Percentiles rank a stretch among this genome's conserved stretches.
Conservation (phyloP, 768 basidiomycete genomes). For the Kwoniella mangroviensis region DNA sequence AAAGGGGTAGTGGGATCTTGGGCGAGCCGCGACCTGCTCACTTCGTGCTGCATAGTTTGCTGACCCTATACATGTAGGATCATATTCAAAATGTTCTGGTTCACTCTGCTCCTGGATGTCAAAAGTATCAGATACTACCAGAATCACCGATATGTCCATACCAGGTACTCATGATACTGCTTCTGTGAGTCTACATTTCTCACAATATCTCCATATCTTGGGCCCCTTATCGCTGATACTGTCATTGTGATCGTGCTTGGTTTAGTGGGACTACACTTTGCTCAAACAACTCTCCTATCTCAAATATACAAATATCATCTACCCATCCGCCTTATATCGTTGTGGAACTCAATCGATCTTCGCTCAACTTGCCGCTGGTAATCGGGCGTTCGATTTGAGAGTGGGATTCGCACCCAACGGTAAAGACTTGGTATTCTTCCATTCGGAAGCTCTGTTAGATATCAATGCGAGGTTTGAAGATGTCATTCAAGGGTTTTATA, state of each 20-base stretch:
- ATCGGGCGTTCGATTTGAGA: slow-evolving; percentile 22
- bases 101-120: slow-evolving; percentile 23
- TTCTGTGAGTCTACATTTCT: slow-evolving; percentile 9
- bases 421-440: slow-evolving; percentile 22
- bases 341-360: slow-evolving; percentile 19
- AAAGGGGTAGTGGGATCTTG: slow-evolving; percentile 14
- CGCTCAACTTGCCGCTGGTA: slow-evolving; percentile 11
- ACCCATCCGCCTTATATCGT: slow-evolving; percentile 15
- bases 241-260: neutral
- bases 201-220: no score
- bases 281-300: slow-evolving; percentile 20
- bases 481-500: slow-evolving; percentile 18
- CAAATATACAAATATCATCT: slow-evolving; percentile 14
- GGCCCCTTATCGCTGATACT: neutral
- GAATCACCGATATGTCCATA: slow-evolving; percentile 17
- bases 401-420: slow-evolving; percentile 20
- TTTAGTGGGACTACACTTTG: slow-evolving; percentile 23
- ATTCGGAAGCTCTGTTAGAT: slow-evolving; percentile 25
- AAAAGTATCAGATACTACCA: slow-evolving; percentile 15
- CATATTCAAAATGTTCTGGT: slow-evolving; percentile 15
- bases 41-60: neutral
- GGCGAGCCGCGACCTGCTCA: slow-evolving; percentile 3
- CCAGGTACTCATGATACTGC: slow-evolving; percentile 27
- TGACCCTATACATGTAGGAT: slow-evolving; percentile 1
- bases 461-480: slow-evolving; percentile 23